Percentiles rank a stretch among this genome's conserved stretches.
These are phyloP conservation scores for Podaxis sp. DNA, from an alignment of 768 basidiomycete genomes.

Conservation along the genomic window DNA sequence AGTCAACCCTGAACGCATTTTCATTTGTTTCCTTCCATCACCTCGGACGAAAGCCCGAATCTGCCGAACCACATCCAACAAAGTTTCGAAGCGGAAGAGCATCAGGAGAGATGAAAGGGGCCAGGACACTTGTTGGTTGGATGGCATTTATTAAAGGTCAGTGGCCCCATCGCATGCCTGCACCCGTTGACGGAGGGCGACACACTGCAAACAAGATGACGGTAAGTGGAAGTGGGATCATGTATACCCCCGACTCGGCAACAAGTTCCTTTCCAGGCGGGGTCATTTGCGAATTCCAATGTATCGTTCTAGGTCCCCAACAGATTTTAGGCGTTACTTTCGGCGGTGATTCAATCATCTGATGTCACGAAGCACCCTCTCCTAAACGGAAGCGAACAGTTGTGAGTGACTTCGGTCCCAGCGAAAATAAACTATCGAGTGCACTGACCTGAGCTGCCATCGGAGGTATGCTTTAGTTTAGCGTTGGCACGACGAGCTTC, in stretches of 20 bases:
- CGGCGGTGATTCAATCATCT: not conserved
- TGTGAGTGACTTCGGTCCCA: not conserved
- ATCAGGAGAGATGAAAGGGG: not conserved
- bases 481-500: conserved; percentile 18
- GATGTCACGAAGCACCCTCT: not conserved
- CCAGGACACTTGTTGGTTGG: not conserved
- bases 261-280: not conserved
- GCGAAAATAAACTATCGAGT: not conserved
- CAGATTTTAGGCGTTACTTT: not conserved
- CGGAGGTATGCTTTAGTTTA: not conserved
- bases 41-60: not conserved
- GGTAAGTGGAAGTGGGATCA: not conserved
- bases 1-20: not conserved
- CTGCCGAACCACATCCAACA: not conserved
- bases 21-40: not conserved
- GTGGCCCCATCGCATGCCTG: not conserved
- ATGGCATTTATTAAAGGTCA: not conserved
- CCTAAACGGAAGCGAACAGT: not conserved
- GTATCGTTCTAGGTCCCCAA: not conserved
- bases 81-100: not conserved
- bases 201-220: not conserved
- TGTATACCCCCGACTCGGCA: not conserved
- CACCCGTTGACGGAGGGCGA: not conserved
- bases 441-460: not conserved
- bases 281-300: not conserved